Evolutionary conservation across 2,329 filamentous ascomycete species (phyloP).

Genomic region (Lomentospora prolificans): DNA sequence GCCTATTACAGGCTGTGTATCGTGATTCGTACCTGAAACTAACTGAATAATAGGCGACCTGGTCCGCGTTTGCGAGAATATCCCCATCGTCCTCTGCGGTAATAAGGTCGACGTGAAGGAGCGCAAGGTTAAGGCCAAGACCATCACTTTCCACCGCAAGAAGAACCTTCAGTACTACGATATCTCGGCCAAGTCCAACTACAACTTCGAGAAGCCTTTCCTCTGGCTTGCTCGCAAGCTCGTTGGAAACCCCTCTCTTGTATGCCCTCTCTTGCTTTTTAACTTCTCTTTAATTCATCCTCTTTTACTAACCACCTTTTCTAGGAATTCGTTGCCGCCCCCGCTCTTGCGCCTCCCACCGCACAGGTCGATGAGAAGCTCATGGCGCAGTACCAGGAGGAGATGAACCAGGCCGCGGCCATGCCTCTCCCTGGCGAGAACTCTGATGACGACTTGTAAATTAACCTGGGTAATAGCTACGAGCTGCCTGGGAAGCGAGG

Average conservation of each 20-base stretch:
- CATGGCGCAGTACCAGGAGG: constrained; percentile 71
- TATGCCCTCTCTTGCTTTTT: constrained; percentile 9
- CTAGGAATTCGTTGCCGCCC: constrained; percentile 92
- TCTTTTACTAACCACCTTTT: constrained; percentile 17
- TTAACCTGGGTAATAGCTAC: constrained; percentile 12
- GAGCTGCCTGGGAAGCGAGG: constrained; percentile 10
- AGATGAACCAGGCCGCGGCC: constrained; percentile 72
- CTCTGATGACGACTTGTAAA: constrained; percentile 61
- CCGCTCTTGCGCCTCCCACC: constrained; percentile 88
- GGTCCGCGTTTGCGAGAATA: constrained; percentile 98
- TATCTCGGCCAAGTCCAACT: constrained; percentile 99
- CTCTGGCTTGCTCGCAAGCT: constrained; percentile 98
- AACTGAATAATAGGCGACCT: constrained; percentile 67
- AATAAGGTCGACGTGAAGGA: constrained; percentile 99
- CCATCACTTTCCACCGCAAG: constrained; percentile 99
- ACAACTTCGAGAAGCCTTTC: constrained; percentile 99
- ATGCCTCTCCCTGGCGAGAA: constrained; percentile 93
- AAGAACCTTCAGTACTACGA: constrained; percentile 99
- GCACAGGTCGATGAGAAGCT: constrained; percentile 79
- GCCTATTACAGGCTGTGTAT: not conserved
- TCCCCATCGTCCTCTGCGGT: constrained; percentile 93
- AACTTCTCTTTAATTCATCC: not conserved
- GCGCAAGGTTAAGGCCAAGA: constrained; percentile 99
- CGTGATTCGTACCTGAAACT: constrained; percentile 13
- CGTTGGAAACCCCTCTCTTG: constrained; percentile 69